Base-by-base conservation (phyloP, 2,329 filamentous ascomycete species). In the Diaporthe longicolla region DNA sequence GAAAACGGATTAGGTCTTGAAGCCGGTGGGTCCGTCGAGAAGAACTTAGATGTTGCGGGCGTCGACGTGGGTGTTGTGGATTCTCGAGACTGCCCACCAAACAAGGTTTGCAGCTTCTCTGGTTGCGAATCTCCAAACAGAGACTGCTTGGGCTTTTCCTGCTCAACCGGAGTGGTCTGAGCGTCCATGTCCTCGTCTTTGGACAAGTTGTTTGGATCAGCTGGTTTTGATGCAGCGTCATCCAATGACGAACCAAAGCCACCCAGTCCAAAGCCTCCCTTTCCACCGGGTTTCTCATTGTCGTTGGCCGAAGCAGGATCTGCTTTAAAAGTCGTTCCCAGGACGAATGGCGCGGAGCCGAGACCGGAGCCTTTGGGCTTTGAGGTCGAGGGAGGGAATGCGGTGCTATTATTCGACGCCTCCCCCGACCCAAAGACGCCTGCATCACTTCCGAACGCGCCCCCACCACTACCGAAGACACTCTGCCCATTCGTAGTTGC, bases 301-400 rank as follows among this genome's bases (percentile, higher is more conserved):
- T 92, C 90, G 32, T 93, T 88, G 73, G 90, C 91, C 0, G 89
- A 86, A 58, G 87, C 86, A 8, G 89, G 87, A 76, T 94, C 92
- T 11, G 87, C 86, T 78, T 91, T 90, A 83, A 94, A 95, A 1
- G 89, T 91, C 40, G 90, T 92, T 52, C 89, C 88, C 21, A 94
- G 85, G 77, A 93, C 92, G 83, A 94, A 94, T 0, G 89, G 87
- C 21, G 85, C 82, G n/a, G 86, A 86, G 35, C 85, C 87, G 78
- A 90, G 88, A 10, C 80, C 76, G 75, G 80, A 68, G 72, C 78
- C 73, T 72, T 81, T 81, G 10, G 81, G 78, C 71, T 85, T 86
- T 26, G 85, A 82, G 37, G 78, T 80, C 43, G 82, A 78, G 9
- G 84, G 79, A 1, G 83, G 82, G 76, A 87, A 87, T 2, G 83